Percentiles rank a stretch among this genome's conserved stretches.
These are phyloP conservation scores for Phytophthora syringae DNA, from an alignment of 352 stramenopile species.

Conservation along the genomic window DNA sequence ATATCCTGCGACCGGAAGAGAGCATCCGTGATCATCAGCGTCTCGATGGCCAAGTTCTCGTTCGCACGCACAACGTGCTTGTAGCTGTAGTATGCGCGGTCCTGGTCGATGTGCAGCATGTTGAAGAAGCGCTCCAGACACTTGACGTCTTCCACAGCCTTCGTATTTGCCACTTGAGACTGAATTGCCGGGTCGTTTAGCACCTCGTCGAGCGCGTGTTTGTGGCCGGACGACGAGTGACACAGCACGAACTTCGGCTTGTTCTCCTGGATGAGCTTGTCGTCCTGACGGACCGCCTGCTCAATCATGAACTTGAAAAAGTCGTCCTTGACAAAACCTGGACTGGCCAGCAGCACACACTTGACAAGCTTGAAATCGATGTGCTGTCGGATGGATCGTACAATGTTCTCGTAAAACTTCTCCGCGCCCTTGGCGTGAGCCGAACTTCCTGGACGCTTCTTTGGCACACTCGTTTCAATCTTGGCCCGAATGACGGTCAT, in stretches of 20 bases:
- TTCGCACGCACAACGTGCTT: slow-evolving; percentile 93
- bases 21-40: slow-evolving; percentile 95
- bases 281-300: slow-evolving; percentile 92
- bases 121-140: slow-evolving; percentile 95
- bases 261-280: slow-evolving; percentile 96
- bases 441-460: slow-evolving; percentile 95
- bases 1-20: slow-evolving; percentile 94
- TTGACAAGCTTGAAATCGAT: slow-evolving; percentile 98
- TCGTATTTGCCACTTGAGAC: slow-evolving; percentile 95
- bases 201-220: slow-evolving; percentile 97
- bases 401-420: slow-evolving; percentile 98
- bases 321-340: slow-evolving; percentile 98
- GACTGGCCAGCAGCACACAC: slow-evolving; percentile 95
- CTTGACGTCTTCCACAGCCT: slow-evolving; percentile 93
- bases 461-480: slow-evolving; percentile 97
- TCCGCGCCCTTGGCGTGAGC: slow-evolving; percentile 94
- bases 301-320: slow-evolving; percentile 97
- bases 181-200: slow-evolving; percentile 94
- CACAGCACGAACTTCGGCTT: slow-evolving; percentile 97
- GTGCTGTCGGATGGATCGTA: slow-evolving; percentile 95
- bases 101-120: slow-evolving; percentile 96
- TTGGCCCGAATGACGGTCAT: slow-evolving; percentile 96
- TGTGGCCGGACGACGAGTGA: slow-evolving; percentile 96
- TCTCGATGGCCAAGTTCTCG: slow-evolving; percentile 94
- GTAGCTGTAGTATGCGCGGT: slow-evolving; percentile 97